These are phyloP conservation scores for Polysphondylium violaceum DNA, from an alignment of 78 protist species.

Conservation along the genomic window DNA sequence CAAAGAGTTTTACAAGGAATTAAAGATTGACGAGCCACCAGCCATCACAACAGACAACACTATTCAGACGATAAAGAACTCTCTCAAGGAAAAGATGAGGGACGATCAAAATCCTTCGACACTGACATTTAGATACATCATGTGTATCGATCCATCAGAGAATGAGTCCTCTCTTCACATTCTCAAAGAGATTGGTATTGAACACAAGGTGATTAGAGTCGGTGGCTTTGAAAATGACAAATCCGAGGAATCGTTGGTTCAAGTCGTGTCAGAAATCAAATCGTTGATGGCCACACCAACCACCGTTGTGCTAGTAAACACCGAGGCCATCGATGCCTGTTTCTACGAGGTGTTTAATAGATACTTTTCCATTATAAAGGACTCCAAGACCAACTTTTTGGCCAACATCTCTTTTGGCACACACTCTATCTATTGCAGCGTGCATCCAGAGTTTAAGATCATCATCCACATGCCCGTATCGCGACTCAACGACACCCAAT, in stretches of 20 bases:
- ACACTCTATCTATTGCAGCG: conserved; percentile 16
- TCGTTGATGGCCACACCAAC: conserved; percentile 12
- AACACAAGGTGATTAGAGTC: conserved; percentile 39
- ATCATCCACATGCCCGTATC: conserved; percentile 64
- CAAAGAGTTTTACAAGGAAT: not conserved
- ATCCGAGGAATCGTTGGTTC: conserved; percentile 22
- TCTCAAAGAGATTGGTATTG: conserved; percentile 53
- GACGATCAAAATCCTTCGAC: conserved; percentile 35
- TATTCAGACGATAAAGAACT: conserved; percentile 28
- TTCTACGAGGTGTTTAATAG: conserved; percentile 76
- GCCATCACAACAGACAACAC: conserved; percentile 16
- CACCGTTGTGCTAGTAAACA: conserved; percentile 60
- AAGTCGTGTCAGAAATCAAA: conserved; percentile 54
- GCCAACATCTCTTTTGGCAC: conserved; percentile 60
- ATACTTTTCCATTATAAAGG: not conserved
- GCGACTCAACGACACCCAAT: conserved; percentile 22
- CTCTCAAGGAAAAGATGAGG: conserved; percentile 11
- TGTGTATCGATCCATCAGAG: conserved; percentile 66
- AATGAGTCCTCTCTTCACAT: conserved; percentile 50
- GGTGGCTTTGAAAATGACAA: conserved; percentile 73
- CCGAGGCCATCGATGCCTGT: conserved; percentile 54
- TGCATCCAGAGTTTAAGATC: conserved; percentile 67
- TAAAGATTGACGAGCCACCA: not conserved
- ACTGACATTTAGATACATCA: conserved; percentile 34
- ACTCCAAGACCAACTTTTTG: not conserved